Conservation (phyloP, 495 filamentous ascomycete species). For the Penicillium macrosclerotiorum region DNA sequence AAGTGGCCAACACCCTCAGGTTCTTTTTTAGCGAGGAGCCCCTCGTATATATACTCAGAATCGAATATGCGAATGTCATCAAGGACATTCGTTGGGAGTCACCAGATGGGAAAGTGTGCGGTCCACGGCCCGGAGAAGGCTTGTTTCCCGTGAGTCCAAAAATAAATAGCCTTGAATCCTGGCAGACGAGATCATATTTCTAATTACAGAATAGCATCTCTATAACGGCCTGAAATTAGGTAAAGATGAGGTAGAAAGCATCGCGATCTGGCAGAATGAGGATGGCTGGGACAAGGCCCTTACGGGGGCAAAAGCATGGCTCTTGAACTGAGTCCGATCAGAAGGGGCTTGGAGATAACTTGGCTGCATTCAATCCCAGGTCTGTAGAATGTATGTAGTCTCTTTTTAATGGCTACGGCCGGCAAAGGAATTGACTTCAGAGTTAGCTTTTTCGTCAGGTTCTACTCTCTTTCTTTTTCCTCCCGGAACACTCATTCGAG, state of each 20-base stretch:
- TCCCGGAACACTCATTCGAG: no score
- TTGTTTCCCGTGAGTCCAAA: slow-evolving; percentile 42
- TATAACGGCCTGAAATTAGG: slow-evolving; percentile 47
- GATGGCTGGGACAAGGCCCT: slow-evolving; percentile 45
- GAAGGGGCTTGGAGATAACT: no score
- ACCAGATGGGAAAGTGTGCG: slow-evolving; percentile 40
- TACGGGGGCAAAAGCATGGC: slow-evolving; percentile 38
- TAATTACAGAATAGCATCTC: slow-evolving; percentile 33
- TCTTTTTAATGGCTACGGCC: no score
- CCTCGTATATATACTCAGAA: slow-evolving; percentile 72
- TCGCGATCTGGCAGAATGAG: slow-evolving; percentile 45
- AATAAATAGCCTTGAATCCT: neutral
- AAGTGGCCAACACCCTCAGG: slow-evolving; percentile 50
- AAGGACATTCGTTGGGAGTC: slow-evolving; percentile 41
- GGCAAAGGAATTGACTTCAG: no score
- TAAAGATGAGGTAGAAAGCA: slow-evolving; percentile 43
- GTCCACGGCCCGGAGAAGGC: slow-evolving; percentile 40
- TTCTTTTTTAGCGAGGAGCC: slow-evolving; percentile 71
- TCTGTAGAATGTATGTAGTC: no score
- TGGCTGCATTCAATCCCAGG: slow-evolving; percentile 8
- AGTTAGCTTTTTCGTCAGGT: no score
- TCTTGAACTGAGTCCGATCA: slow-evolving; percentile 28
- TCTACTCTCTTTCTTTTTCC: no score
- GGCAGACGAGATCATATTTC: neutral
- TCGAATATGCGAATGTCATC: slow-evolving; percentile 62